Base-by-base conservation (phyloP, 1,139 yeast species). In the Pichiaceae sp. region DNA sequence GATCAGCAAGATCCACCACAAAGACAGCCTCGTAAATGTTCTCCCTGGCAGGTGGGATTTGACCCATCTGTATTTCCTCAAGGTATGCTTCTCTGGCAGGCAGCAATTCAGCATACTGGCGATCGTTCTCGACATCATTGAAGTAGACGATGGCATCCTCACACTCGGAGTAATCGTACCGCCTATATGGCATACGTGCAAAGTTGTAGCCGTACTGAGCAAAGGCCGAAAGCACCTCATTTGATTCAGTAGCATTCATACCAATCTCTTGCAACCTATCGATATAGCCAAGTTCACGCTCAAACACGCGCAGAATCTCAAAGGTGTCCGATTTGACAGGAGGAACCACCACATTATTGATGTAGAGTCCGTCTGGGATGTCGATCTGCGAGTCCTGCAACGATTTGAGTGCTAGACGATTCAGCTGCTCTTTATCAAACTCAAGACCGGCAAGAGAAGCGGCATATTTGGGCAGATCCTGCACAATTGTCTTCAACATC, bases 21-120 rank as follows among this genome's bases (percentile, higher is more conserved):
- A 87, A 77, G 0, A 91, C 72, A 25, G 83, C 44, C 33, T 86
- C 84, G 52, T 84, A 87, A 41, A 86, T 66, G 52, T 91, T 91
- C 46, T 83, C 87, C 37, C 68, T 68, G 31, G 81, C 68, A 4
- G 72, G 71, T 2, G 94, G 94, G 11, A 86, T 61, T 48, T 76
- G 79, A 7, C 85, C 87, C 17, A 54, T 38, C 56, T 39, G 53
- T 56, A 37, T 63, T 46, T 32, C 61, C 49, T 28, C 60, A 54
- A 60, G 60, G 60, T 52, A 76, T 42, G 62, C 68, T 4, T 57
- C 46, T 20, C 76, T 58, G 41, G 77, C 66, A 1, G 57, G 42
- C 0, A 73, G 53, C 52, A 74, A 71, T 3, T 60, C 54, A 2
- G 56, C 50, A 54, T 84, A 89, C 29, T 62, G 64, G 0, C 55